These are phyloP conservation scores for Russula emetica DNA, from an alignment of 768 basidiomycete species.

Conservation along the genomic window DNA sequence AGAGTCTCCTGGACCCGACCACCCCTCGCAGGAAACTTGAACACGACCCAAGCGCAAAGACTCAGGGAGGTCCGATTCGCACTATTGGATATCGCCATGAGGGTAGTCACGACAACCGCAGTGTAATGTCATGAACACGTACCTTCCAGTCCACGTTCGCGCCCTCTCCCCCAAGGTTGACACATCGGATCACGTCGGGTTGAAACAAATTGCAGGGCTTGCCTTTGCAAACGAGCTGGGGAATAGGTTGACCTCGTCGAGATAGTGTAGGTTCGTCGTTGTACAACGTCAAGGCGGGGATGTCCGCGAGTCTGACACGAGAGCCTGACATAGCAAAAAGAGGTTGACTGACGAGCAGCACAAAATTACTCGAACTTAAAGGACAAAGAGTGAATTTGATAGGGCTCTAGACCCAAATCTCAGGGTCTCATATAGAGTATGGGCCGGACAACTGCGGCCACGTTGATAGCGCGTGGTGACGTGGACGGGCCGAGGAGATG, in stretches of 20 bases:
- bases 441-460: slow-evolving; percentile 10
- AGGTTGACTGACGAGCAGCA: background rate
- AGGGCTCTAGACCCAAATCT: background rate
- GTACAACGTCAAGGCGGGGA: slow-evolving; percentile 77
- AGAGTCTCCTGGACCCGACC: slow-evolving; percentile 74
- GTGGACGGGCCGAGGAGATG: slow-evolving; percentile 1
- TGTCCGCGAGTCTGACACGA: slow-evolving; percentile 64
- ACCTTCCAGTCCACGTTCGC: slow-evolving; percentile 91
- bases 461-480: slow-evolving; percentile 19
- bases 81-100: slow-evolving; percentile 42
- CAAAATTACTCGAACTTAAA: background rate
- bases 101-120: background rate
- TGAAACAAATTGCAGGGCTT: slow-evolving; percentile 70
- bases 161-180: slow-evolving; percentile 71
- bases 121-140: slow-evolving; percentile 32
- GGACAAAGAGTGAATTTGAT: background rate
- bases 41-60: slow-evolving; percentile 79
- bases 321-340: slow-evolving; percentile 44
- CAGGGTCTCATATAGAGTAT: slow-evolving; percentile 11
- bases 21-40: slow-evolving; percentile 89
- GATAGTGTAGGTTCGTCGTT: slow-evolving; percentile 58
- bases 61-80: slow-evolving; percentile 85
- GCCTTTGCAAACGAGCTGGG: slow-evolving; percentile 79
- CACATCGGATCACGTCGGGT: slow-evolving; percentile 83
- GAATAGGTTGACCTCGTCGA: slow-evolving; percentile 62